These are phyloP conservation scores for Phaeomoniella chlamydospora DNA, from an alignment of 2,329 filamentous ascomycete genomes.

Conservation along the genomic window DNA sequence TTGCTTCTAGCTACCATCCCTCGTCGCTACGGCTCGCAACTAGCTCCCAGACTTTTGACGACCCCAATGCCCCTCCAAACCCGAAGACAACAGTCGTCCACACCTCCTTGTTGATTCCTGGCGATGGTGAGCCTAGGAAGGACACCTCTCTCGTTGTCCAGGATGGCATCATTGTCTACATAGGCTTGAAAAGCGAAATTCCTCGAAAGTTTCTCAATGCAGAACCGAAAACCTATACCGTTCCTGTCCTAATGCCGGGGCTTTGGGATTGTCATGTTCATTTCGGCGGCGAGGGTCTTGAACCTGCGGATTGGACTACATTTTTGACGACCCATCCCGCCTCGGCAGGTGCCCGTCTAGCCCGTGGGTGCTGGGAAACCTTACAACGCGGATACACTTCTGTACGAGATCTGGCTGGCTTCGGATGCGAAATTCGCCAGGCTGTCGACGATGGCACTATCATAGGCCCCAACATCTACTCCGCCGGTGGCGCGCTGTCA, in stretches of 20 bases:
- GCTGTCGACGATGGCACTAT: slow-evolving; percentile 30
- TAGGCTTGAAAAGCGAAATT: slow-evolving; percentile 17
- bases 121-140: slow-evolving; percentile 24
- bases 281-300: slow-evolving; percentile 19
- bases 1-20: background rate
- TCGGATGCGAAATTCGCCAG: slow-evolving; percentile 26
- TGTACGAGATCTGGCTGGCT: slow-evolving; percentile 34
- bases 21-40: background rate
- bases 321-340: slow-evolving; percentile 7
- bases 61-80: background rate
- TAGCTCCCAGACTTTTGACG: background rate
- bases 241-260: slow-evolving; percentile 33
- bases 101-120: slow-evolving; percentile 30
- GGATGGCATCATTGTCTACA: slow-evolving; percentile 24
- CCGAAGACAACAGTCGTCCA: slow-evolving; percentile 1
- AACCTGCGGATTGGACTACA: slow-evolving; percentile 8
- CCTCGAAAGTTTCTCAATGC: slow-evolving; percentile 18
- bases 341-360: slow-evolving; percentile 24
- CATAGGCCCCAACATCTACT: slow-evolving; percentile 35
- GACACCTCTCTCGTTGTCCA: slow-evolving; percentile 24
- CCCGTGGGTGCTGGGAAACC: slow-evolving; percentile 22
- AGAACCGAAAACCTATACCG: slow-evolving; percentile 11
- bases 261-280: slow-evolving; percentile 39
- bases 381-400: slow-evolving; percentile 35
- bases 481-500: slow-evolving; percentile 26